A percentile compares a stretch with the other conserved stretches of the same genome.
Conservation (phyloP, 208 protist genomes). For the Acanthamoeba polyphaga region DNA sequence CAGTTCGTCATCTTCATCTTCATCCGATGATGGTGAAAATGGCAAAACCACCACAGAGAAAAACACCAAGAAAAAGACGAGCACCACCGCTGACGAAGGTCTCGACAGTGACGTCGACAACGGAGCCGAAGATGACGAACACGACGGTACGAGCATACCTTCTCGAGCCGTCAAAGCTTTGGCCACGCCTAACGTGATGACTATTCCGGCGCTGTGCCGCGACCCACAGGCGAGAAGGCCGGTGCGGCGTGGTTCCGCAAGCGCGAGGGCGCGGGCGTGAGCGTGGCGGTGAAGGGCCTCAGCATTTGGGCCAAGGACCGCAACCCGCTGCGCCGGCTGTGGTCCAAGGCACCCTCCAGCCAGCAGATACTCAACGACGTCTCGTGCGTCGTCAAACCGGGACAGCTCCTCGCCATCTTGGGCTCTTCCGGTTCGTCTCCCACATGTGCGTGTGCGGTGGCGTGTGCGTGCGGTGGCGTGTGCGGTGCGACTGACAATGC, state of each 20-base stretch:
- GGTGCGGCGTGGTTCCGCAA: constrained; percentile 42
- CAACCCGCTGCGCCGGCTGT: constrained; percentile 19
- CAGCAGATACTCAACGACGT: constrained; percentile 52
- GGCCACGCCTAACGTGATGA: background rate
- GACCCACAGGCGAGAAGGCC: background rate
- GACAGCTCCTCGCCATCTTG: constrained; percentile 80
- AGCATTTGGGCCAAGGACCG: constrained; percentile 39
- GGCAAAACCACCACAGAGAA: no score
- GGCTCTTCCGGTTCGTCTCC: constrained; percentile 60
- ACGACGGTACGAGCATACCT: background rate
- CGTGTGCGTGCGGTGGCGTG: background rate
- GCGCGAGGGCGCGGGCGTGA: constrained; percentile 22
- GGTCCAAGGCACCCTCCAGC: background rate
- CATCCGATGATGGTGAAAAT: no score
- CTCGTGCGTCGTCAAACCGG: constrained; percentile 56
- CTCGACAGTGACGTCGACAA: background rate
- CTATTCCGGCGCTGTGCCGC: background rate
- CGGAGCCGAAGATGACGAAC: background rate
- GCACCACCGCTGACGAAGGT: background rate
- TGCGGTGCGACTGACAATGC: background rate
- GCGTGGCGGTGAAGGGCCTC: background rate
- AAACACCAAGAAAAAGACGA: no score
- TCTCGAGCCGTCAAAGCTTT: background rate
- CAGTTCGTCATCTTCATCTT: no score
- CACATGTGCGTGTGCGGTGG: no score